These are phyloP conservation scores for Ogataea hybrid DNA, from an alignment of 1,139 yeast species.

Conservation along the genomic window DNA sequence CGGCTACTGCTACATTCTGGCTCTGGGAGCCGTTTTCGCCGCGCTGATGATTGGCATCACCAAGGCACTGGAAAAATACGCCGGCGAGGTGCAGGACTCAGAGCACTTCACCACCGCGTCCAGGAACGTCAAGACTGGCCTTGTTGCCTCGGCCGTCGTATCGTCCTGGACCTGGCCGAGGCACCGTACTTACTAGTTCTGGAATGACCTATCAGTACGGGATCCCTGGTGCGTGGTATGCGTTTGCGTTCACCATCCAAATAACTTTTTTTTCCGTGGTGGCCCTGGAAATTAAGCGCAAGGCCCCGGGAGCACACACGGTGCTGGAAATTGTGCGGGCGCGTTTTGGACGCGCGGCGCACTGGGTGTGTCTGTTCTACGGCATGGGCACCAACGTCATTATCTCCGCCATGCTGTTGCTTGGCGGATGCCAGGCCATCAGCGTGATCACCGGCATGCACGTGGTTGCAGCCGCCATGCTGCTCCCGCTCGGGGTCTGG, in stretches of 20 bases:
- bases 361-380: constrained; percentile 35
- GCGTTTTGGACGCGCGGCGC: constrained; percentile 47
- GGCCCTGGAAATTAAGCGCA: constrained; percentile 55
- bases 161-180: constrained; percentile 43
- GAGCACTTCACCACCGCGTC: constrained; percentile 42
- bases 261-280: constrained; percentile 50
- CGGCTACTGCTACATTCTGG: constrained; percentile 42
- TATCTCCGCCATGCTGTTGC: constrained; percentile 40
- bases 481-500: constrained; percentile 53
- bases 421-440: constrained; percentile 46
- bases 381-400: constrained; percentile 36
- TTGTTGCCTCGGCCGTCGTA: constrained; percentile 40
- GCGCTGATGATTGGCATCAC: constrained; percentile 38
- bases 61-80: constrained; percentile 22
- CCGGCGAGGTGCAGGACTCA: constrained; percentile 40
- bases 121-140: constrained; percentile 38
- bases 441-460: constrained; percentile 46
- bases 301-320: constrained; percentile 59
- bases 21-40: constrained; percentile 43
- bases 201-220: constrained; percentile 36
- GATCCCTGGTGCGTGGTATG: constrained; percentile 35
- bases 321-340: constrained; percentile 52
- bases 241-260: constrained; percentile 55
- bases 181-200: constrained; percentile 38
- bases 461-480: constrained; percentile 47